Base-by-base conservation (phyloP, 139 green algal species). In the Picochlorum costavermella region DNA sequence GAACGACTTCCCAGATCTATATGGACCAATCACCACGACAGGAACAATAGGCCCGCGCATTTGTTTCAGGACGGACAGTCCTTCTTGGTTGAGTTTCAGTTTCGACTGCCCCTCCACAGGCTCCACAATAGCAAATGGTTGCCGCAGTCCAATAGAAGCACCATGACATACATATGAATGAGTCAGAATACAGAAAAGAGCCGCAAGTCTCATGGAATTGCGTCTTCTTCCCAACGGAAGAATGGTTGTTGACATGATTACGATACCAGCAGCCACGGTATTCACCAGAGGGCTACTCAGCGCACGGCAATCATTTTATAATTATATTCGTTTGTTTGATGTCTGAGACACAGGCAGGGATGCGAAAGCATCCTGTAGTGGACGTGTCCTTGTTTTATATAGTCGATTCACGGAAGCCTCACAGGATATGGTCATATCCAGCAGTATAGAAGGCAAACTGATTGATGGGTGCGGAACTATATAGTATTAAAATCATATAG, bases 11-110 rank as follows among this genome's bases (percentile, higher is more conserved):
- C 91, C 91, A 5, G 57, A 82, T 3, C 90, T 56, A 69, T 97
- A 96, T 0, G 91, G 90, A 4, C 90, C 90, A 29, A 97, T 97
- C 1, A 96, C 88, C 1, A 90, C 80, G 11, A 94, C 73, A 1
- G 86, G 86, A 3, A 75, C 69, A 1, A 95, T 71, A 1, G 71
- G 74, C 1, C 73, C 75, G 8, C 73, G 53, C 29, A 96, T 77
- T 26, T 50, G 45, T 1, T 64, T 13, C 13, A 96, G 72, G 11
- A 84, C 55, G 1, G 68, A 56, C 17, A 96, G 56, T 13, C 89
- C 89, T 50, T 88, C 79, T 36, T 77, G 16, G 31, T 75, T 64
- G 26, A 96, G 53, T 20, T 75, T 57, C 37, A 94, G 67, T 55
- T 90, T 82, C 2, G 85, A 89, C 40, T 78, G 74, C 12, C 74